Evolutionary conservation across 2,329 filamentous ascomycete species (phyloP), one percentile per base, ranked within the genome.

Genomic region (Pseudogymnoascus pannorum): DNA sequence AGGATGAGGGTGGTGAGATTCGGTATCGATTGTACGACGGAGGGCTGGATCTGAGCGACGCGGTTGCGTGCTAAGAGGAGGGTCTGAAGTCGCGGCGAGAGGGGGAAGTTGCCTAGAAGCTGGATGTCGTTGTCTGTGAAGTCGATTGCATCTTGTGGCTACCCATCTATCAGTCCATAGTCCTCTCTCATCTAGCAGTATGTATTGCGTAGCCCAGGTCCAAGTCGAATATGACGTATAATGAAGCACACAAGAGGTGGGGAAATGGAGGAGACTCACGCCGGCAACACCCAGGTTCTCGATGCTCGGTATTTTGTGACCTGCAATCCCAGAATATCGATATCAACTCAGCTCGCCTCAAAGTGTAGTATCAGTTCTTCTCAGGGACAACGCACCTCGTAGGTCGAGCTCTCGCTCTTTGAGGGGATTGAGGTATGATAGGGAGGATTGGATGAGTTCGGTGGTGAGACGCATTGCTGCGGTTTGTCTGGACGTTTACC

Each of bases 391-490:
- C 92, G 86, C 89, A 97, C 94, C 94, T 96, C 94, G 87, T 72
- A 99, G 91, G 82, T 97, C 92, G 76, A 99, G 86, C 85, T 99
- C 94, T 77, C 94, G 91, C 84, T 99, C 94, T 80, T 94, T 96
- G 76, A 99, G 85, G 75, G 93, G 92, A 79, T 97, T 99, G 78
- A 97, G 89, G 83, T 97, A 99, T 75, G 93, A 97, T 69, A 96
- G 88, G 74, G 94, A 96, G 76, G 86, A 87, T 77, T 91, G 86
- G 79, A 99, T 95, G 72, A 97, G 87, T 76, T 97, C 94, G 69
- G 91, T 87, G 66, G 93, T 97, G 79, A 99, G 87, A 82, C 93
- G 88, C 94, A 99, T 97, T 57, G 66, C 79, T 73, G 70, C 64
- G 67, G 66, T 64, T 29, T 54, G 16, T 54, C 48, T 33, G 48